Evolutionary conservation across 1,284 basidiomycete species (phyloP), one percentile per base, ranked within the genome.

Genomic region (Hymenochaete sp.): DNA sequence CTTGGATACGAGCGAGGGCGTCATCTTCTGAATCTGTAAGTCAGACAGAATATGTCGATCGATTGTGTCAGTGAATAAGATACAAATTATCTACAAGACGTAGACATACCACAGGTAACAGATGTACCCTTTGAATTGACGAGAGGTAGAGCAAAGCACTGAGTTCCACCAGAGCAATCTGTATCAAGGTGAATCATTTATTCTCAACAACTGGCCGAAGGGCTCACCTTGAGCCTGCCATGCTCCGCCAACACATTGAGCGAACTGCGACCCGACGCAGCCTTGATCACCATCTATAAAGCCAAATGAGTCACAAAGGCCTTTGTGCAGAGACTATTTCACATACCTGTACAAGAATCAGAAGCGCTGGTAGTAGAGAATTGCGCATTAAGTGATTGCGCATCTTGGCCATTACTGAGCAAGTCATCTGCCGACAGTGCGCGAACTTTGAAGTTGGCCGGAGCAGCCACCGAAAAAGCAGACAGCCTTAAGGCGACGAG

Each of bases 101-200:
- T n/a, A n/a, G n/a, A n/a, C n/a, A n/a, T n/a, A n/a, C n/a, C n/a
- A n/a, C n/a, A n/a, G n/a, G n/a, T n/a, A n/a, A n/a, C n/a, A n/a
- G n/a, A n/a, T n/a, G 77, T 79, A 33, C 77, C 78, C 4, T 63
- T 53, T 44, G 57, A 62, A 61, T 79, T 77, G 29, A 78, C 75
- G 40, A 80, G 67, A 18, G 78, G 77, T 38, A 80, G 70, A 6
- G 75, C 75, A 33, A 67, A 64, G 58, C 78, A 81, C 18, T 58
- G 61, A 13, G 63, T 56, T 1, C 60, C 59, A 26, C 59, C 57
- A 5, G 60, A 62, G 53, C 77, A 80, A 1, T 55, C 52, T 6
- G 66, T 66, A 33, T n/a, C n/a, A n/a, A n/a, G n/a, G n/a, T n/a
- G n/a, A n/a, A n/a, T n/a, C n/a, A n/a, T n/a, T n/a, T n/a, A n/a